Conservation (phyloP, 805 yeast species). For the Cephaloascus albidus region DNA sequence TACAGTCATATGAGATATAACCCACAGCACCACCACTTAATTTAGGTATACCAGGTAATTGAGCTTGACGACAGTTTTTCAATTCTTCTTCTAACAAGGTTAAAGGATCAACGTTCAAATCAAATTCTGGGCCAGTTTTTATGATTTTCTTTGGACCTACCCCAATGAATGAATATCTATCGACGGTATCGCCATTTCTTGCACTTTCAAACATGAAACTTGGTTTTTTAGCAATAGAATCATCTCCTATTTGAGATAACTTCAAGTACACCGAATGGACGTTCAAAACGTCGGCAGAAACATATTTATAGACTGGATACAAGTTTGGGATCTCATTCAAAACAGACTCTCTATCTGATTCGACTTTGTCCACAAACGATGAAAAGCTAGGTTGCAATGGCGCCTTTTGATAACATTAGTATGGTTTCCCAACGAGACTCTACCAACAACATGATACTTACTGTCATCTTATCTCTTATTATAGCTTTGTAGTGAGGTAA, state of each 20-base stretch:
- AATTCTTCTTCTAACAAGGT: slow-evolving; percentile 66
- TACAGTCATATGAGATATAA: slow-evolving; percentile 92
- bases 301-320: slow-evolving; percentile 71
- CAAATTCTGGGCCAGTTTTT: slow-evolving; percentile 64
- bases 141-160: slow-evolving; percentile 74
- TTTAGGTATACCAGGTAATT: slow-evolving; percentile 73
- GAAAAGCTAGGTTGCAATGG: background rate
- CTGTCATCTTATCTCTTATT: no score
- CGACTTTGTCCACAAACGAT: background rate
- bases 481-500: no score
- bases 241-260: slow-evolving; percentile 57
- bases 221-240: slow-evolving; percentile 39
- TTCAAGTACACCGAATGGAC: slow-evolving; percentile 89
- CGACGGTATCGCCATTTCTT: slow-evolving; percentile 78
- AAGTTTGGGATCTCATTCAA: slow-evolving; percentile 43
- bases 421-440: no score
- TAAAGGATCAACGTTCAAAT: slow-evolving; percentile 69
- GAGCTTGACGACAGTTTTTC: slow-evolving; percentile 53
- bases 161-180: slow-evolving; percentile 88
- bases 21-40: slow-evolving; percentile 97
- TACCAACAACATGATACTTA: no score
- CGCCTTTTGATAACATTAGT: background rate
- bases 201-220: slow-evolving; percentile 88
- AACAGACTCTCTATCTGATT: background rate
- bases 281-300: slow-evolving; percentile 70